A percentile compares a stretch with the other conserved stretches of the same genome.
phyloP scores from a whole-genome alignment of 2,329 filamentous ascomycete species.

The Fusarium zealandicum region DNA sequence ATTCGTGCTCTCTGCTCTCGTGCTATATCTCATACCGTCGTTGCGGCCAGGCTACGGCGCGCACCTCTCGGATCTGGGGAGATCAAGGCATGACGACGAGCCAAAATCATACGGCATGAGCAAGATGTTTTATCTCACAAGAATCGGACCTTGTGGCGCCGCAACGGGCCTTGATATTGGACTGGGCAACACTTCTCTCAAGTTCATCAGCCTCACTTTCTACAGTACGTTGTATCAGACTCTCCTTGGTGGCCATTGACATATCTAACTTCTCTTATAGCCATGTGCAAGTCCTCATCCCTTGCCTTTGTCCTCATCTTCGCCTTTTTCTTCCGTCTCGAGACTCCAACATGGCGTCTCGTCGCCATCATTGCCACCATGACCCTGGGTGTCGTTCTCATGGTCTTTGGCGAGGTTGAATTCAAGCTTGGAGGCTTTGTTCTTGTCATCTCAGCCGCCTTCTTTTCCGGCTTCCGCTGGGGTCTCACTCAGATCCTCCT shows the following conservation, averaged over 20 bases:
- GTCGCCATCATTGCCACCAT: slow-evolving; percentile 89
- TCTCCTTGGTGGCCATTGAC: not conserved
- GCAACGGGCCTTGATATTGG: slow-evolving; percentile 97
- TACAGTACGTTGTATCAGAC: slow-evolving; percentile 68
- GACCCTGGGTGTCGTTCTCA: slow-evolving; percentile 94
- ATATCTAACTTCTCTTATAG: slow-evolving; percentile 47
- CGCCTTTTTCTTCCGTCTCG: slow-evolving; percentile 91
- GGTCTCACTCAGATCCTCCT: slow-evolving; percentile 97
- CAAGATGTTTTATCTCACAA: slow-evolving; percentile 87
- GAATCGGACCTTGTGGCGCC: slow-evolving; percentile 88
- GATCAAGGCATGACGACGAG: slow-evolving; percentile 61
- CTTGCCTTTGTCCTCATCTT: slow-evolving; percentile 95
- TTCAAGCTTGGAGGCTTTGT: slow-evolving; percentile 88
- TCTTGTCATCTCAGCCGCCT: slow-evolving; percentile 90
- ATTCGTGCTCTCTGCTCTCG: slow-evolving; percentile 77
- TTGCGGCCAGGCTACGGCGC: slow-evolving; percentile 69
- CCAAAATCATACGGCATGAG: slow-evolving; percentile 74
- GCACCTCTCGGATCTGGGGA: slow-evolving; percentile 57
- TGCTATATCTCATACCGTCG: slow-evolving; percentile 83
- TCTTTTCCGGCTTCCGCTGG: slow-evolving; percentile 98
- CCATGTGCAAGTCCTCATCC: slow-evolving; percentile 98
- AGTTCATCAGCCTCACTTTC: slow-evolving; percentile 96
- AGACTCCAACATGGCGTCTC: slow-evolving; percentile 84
- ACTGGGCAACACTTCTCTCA: slow-evolving; percentile 91
- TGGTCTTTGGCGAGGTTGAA: slow-evolving; percentile 94